Base-by-base conservation (phyloP, 192 early-diverging fungal genomes). In the Allomyces arbusculus region DNA sequence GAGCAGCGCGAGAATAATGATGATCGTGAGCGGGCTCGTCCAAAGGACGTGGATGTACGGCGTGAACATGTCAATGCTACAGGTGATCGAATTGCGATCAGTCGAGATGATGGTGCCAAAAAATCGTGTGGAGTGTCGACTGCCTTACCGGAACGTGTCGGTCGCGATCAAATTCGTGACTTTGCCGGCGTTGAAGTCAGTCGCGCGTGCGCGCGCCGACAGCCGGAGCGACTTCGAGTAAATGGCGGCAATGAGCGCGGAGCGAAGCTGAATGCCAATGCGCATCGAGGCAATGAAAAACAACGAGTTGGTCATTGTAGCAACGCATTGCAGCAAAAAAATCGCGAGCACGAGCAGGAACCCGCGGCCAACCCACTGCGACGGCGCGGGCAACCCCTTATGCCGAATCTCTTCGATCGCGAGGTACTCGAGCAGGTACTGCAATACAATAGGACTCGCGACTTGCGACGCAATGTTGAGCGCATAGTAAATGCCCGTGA, bases 141-240 rank as follows among this genome's bases (percentile, higher is more conserved):
- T 10, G 50, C 16, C 50, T 58, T n/a, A 62, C 8, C 72, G 64
- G 22, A 70, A 68, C 20, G 71, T 65, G 63, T 76, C 76, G 19
- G 79, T 80, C 4, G 78, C 75, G 58, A 87, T 79, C 16, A 86
- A 71, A 65, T 81, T 87, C 44, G 80, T 84, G 68, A 87, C 80
- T 63, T 78, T 73, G 11, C 84, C 86, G 68, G 78, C 70, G 61
- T 78, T 81, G 65, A 83, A 83, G 50, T 81, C 74, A 62, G 80
- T 79, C 67, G 68, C 69, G 23, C 83, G 75, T 0, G 83, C 68
- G 45, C 73, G 71, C 5, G 76, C 73, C 22, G 79, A 77, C 23
- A 87, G 68, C 0, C 74, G 73, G 12, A 84, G 67, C 10, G 83
- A 67, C 68, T 87, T 87, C 7, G 78, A 76, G 68, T 84, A 87